Evolutionary conservation across 805 yeast genomes (phyloP).

Genomic region (Suhomyces emberorum): DNA sequence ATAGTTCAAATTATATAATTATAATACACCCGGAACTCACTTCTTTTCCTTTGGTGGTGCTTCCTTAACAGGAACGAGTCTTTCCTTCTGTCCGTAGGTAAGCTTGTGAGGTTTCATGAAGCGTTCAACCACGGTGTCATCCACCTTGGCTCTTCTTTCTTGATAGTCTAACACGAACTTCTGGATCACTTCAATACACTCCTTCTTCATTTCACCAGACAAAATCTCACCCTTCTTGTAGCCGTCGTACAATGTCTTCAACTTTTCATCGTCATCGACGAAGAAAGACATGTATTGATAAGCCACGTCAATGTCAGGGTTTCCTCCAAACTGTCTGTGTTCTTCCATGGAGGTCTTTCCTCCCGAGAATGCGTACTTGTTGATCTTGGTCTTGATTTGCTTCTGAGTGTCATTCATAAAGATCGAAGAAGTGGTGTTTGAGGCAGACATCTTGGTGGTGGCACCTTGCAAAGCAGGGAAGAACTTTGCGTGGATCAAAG

Average conservation of each 20-base stretch:
- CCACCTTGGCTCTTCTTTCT: conserved; percentile 64
- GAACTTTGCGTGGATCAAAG: conserved; percentile 88
- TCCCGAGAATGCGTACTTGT: conserved; percentile 95
- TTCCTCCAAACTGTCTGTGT: conserved; percentile 86
- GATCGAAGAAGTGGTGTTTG: conserved; percentile 85
- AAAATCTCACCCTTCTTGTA: conserved; percentile 80
- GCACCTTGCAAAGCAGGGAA: conserved; percentile 99
- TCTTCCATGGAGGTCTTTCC: conserved; percentile 86
- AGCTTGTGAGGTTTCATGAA: conserved; percentile 87
- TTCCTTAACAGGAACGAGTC: conserved; percentile 66
- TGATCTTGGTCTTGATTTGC: conserved; percentile 89
- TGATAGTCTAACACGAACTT: conserved; percentile 81
- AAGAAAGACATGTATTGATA: conserved; percentile 90
- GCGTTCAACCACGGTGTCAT: conserved; percentile 54
- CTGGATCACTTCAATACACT: conserved; percentile 77
- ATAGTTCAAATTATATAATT: not conserved
- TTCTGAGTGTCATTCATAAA: conserved; percentile 94
- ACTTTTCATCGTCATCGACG: conserved; percentile 79
- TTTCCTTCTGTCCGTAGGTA: conserved; percentile 68
- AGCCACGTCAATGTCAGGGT: conserved; percentile 94
- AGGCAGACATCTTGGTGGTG: conserved; percentile 94
- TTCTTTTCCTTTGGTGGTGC: conserved; percentile 34
- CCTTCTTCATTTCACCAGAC: conserved; percentile 90
- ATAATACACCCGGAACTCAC: not conserved
- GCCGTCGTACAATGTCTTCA: conserved; percentile 55